Conservation (phyloP, 495 filamentous ascomycete species). For the Penicillium robsamsonii region DNA sequence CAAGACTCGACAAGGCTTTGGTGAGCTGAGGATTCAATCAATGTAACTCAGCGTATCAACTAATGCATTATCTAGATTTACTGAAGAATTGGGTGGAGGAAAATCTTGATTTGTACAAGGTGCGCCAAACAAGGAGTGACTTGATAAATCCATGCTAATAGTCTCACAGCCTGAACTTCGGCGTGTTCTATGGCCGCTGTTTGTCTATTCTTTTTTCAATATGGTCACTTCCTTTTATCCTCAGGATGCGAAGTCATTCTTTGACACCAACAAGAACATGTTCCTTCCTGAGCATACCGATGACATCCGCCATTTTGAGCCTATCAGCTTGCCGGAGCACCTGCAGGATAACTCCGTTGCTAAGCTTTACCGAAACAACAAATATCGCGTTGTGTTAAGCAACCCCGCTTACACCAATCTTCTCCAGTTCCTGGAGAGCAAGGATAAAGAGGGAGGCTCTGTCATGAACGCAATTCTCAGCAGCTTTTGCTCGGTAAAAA, state of each 20-base stretch:
- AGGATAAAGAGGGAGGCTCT: conserved; percentile 72
- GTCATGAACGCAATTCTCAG: conserved; percentile 74
- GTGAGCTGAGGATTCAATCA: conserved; percentile 35
- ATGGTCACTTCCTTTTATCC: conserved; percentile 71
- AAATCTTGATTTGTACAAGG: conserved; percentile 90
- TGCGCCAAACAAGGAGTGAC: conserved; percentile 27
- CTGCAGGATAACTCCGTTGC: conserved; percentile 66
- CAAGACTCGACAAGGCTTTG: conserved; percentile 73
- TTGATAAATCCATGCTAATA: conserved; percentile 26
- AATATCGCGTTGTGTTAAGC: conserved; percentile 84
- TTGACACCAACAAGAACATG: conserved; percentile 59
- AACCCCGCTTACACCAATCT: conserved; percentile 73
- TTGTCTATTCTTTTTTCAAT: conserved; percentile 87
- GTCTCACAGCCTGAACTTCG: conserved; percentile 70
- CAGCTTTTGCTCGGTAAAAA: conserved; percentile 67
- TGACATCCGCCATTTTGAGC: conserved; percentile 65
- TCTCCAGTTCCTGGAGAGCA: conserved; percentile 82
- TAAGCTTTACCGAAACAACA: conserved; percentile 76
- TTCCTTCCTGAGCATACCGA: conserved; percentile 76
- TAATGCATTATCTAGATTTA: conserved; percentile 48
- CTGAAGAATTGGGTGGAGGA: conserved; percentile 82
- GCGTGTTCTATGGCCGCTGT: conserved; percentile 86
- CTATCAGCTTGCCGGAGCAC: conserved; percentile 73
- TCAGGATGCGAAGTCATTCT: conserved; percentile 68
- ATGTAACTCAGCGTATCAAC: neutral